Conservation (phyloP, 139 green algal genomes). For the Coelastrella sp. region DNA sequence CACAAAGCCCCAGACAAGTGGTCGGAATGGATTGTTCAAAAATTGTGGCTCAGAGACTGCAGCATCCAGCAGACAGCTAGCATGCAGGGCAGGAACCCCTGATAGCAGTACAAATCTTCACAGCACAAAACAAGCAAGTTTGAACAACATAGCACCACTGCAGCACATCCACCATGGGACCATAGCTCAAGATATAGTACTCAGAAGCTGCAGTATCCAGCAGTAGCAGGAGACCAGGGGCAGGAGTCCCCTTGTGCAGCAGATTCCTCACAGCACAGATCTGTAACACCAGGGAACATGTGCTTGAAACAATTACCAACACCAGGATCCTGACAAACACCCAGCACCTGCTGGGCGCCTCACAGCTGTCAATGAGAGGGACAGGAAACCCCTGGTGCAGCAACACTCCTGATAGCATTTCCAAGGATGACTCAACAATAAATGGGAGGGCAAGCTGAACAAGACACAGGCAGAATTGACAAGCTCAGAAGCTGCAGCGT, state of each 20-base stretch:
- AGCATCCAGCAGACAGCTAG: no score
- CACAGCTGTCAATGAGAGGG: not conserved
- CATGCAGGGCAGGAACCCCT: no score
- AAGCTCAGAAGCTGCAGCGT: conserved; percentile 7
- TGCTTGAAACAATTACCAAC: no score
- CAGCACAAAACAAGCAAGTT: no score
- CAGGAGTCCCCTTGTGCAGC: conserved; percentile 40
- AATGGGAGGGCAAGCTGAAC: no score
- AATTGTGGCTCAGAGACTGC: no score
- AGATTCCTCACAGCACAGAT: conserved; percentile 13
- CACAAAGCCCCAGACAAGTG: no score
- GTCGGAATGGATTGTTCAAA: no score
- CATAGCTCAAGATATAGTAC: not conserved
- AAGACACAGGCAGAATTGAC: not conserved
- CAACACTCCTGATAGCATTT: not conserved
- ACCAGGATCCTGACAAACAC: not conserved
- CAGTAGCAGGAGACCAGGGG: conserved; percentile 11
- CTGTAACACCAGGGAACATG: not conserved
- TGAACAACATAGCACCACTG: no score
- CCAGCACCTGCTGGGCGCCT: not conserved
- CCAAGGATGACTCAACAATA: not conserved
- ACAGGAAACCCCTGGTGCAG: conserved; percentile 5
- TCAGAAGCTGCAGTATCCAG: conserved; percentile 32
- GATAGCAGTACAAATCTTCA: no score
- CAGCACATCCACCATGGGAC: no score